phyloP scores from a whole-genome alignment of 176 grass and related monocot genomes.

The Alloteropsis semialata region DNA sequence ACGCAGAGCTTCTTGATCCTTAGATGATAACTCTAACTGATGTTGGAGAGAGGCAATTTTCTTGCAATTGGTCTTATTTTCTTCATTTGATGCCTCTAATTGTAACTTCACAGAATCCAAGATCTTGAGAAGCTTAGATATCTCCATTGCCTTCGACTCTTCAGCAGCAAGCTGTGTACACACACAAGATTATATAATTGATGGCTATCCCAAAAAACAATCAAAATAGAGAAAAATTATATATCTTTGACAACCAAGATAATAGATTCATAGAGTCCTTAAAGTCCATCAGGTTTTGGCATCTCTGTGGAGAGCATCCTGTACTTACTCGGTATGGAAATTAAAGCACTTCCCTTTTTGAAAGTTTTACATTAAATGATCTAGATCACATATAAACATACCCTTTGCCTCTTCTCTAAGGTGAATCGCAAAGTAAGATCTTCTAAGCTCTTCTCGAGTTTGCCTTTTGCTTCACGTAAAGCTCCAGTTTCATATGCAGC shows the following conservation, averaged over 20 bases:
- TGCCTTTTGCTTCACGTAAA: slow-evolving; percentile 81
- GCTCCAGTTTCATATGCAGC: slow-evolving; percentile 82
- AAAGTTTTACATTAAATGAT: background rate
- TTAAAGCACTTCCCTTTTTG: background rate
- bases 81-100: slow-evolving; percentile 39
- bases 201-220: background rate
- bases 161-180: slow-evolving; percentile 60
- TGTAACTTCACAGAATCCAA: slow-evolving; percentile 55
- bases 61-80: slow-evolving; percentile 38
- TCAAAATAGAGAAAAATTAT: background rate
- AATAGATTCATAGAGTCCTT: too few species aligned
- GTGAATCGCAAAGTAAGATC: slow-evolving; percentile 74
- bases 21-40: slow-evolving; percentile 52
- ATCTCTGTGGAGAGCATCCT: too few species aligned
- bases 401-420: slow-evolving; percentile 75
- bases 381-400: slow-evolving; percentile 29
- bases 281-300: too few species aligned
- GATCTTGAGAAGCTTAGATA: slow-evolving; percentile 54
- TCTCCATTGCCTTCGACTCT: slow-evolving; percentile 64
- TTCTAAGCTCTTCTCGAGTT: slow-evolving; percentile 84
- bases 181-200: slow-evolving; percentile 8
- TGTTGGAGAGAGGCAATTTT: slow-evolving; percentile 48
- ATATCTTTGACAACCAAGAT: background rate
- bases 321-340: too few species aligned
- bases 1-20: slow-evolving; percentile 50